Evolutionary conservation across 257 asterid genomes (phyloP), one percentile per base, ranked within the genome.

Genomic region (Lithospermum erythrorhizon): DNA sequence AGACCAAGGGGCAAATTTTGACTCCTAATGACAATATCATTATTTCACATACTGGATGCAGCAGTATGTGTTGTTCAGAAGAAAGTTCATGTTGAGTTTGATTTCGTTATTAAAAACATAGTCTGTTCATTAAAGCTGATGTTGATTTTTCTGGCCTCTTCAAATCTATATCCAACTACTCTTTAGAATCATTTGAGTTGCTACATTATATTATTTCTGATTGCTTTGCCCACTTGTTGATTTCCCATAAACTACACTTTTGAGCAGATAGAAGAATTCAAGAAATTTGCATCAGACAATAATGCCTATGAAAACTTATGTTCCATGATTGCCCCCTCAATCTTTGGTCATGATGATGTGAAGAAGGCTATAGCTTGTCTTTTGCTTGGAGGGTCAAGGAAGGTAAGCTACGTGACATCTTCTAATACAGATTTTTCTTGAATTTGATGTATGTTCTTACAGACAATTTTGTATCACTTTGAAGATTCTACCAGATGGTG

Each of bases 321-420:
- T 70, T 77, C 95, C 70, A 84, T 81, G 77, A 81, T 93, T 76
- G 97, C 97, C 45, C 96, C 97, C 53, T 89, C 97, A 25, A 93
- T 93, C 73, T 93, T 93, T 78, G 97, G 98, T 24, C 98, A 93
- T 66, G 73, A 32, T 51, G 95, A 90, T 66, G 97, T 93, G 73
- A 93, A 93, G 74, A 93, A 83, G 82, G 97, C 98, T 65, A 79
- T 93, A 69, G 87, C 96, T 47, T 89, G 98, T 79, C 98, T 89
- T 80, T 58, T 93, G 72, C 89, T 93, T 76, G 98, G 98, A 76
- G 98, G 98, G 61, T 89, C 98, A 6, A 80, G 98, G 70, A 93
- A 93, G 95, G 98, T 93, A 71, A 60, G 63, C 8, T 55, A 55
- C 57, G 20, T 35, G 45, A 51, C 51, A 51, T 72, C 53, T 48